These are phyloP conservation scores for Cadophora gregata DNA, from an alignment of 2,329 filamentous ascomycete species.

Conservation along the genomic window DNA sequence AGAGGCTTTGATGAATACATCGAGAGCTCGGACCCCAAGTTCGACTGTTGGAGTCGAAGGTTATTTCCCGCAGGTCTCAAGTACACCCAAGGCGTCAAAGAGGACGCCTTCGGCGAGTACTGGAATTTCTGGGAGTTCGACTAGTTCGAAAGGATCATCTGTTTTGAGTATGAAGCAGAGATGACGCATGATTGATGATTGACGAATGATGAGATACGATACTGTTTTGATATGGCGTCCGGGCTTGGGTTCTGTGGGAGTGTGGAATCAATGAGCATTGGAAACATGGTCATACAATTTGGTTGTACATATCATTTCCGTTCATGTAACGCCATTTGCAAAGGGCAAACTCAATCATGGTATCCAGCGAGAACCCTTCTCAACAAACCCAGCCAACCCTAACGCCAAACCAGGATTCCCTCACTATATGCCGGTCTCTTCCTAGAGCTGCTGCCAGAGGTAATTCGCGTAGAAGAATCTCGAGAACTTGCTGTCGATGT, in stretches of 20 bases:
- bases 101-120: constrained; percentile 28
- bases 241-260: neutral
- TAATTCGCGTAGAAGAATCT: constrained; percentile 94
- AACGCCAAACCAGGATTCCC: constrained; percentile 7
- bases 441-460: constrained; percentile 87
- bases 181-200: constrained; percentile 29
- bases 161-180: constrained; percentile 39
- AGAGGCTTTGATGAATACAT: constrained; percentile 51
- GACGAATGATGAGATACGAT: constrained; percentile 1
- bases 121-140: constrained; percentile 31
- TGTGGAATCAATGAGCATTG: neutral
- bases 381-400: neutral
- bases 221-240: neutral
- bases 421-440: neutral
- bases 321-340: constrained; percentile 8
- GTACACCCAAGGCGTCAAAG: constrained; percentile 30
- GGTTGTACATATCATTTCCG: neutral
- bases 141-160: constrained; percentile 37
- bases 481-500: constrained; percentile 91
- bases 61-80: constrained; percentile 33
- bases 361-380: constrained; percentile 20
- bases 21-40: constrained; percentile 53
- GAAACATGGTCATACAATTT: neutral
- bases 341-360: constrained; percentile 21
- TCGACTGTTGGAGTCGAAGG: constrained; percentile 23